A percentile compares a stretch with the other conserved stretches of the same genome.
These are phyloP conservation scores for Zymoseptoria crescenta DNA, from an alignment of 2,329 filamentous ascomycete genomes.

Conservation along the genomic window DNA sequence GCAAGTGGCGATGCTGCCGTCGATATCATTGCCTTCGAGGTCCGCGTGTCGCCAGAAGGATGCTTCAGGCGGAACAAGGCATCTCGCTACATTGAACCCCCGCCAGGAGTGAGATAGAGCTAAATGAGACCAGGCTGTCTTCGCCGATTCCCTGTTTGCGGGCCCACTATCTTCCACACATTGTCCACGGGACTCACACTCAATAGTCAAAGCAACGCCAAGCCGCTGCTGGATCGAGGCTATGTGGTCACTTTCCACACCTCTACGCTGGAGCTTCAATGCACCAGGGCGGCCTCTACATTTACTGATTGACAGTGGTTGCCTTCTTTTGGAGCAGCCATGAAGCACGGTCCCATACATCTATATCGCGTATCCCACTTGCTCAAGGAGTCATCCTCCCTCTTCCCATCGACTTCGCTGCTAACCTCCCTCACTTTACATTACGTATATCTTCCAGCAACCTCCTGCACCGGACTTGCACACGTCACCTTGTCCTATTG, in stretches of 20 bases:
- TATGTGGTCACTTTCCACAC: neutral
- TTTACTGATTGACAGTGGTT: neutral
- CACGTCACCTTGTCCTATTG: neutral
- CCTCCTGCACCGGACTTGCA: neutral
- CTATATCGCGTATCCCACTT: neutral
- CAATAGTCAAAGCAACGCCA: neutral
- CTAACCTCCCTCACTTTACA: neutral
- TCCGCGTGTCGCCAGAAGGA: neutral
- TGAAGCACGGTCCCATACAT: neutral
- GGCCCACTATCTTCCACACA: neutral
- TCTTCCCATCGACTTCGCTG: neutral
- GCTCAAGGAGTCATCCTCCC: neutral
- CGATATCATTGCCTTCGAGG: neutral
- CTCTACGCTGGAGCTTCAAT: neutral
- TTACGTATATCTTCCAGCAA: neutral
- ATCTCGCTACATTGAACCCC: neutral
- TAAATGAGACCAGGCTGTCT: neutral
- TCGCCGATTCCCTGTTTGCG: neutral
- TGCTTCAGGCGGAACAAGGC: neutral
- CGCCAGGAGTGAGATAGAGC: neutral
- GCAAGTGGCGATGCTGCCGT: neutral
- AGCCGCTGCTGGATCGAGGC: neutral
- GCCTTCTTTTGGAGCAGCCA: neutral
- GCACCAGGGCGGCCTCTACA: neutral
- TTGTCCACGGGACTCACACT: neutral